Evolutionary conservation across 345 rosid species (phyloP), one percentile per base, ranked within the genome.

Genomic region (Citrus hindsii): DNA sequence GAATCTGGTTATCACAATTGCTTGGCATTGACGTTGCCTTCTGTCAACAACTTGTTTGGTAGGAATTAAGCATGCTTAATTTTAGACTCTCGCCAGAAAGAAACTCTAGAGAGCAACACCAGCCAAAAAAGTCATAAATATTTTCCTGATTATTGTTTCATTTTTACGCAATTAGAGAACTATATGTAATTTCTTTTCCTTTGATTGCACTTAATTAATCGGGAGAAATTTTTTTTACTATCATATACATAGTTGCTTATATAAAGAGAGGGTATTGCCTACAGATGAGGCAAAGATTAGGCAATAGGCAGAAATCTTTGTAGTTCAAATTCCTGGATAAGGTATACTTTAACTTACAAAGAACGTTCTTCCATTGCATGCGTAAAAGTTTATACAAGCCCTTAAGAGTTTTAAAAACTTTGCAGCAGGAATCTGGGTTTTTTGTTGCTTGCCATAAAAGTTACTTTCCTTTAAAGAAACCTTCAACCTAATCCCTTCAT

Each of bases 391-490:
- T 14, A 46, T 46, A 46, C 1, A 46, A 46, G 51, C 18, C 18
- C 51, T 46, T 3, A 13, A 46, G 18, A 46, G 51, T 46, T 12
- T 46, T 46, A 46, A 46, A 46, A 46, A 46, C 70, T 71, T 71
- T 71, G 38, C 7, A 30, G 37, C 24, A 65, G 61, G 85, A 84
- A 85, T 80, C 73, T 82, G 60, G 77, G 80, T 9, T 62, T 27
- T 4, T 25, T 10, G 35, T 62, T 53, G 48, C 89, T 85, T 87
- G 27, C 35, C 77, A 58, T 53, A 71, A 13, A 82, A 74, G 84
- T 84, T 83, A 74, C 82, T 86, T 73, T 76, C 30, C 46, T 61
- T 81, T 70, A 27, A 89, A 79, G 88, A 64, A 82, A 82, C 21
- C 77, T 25, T 77, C 9, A 37, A 13, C 53, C 6, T 61, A 33